A percentile compares a stretch with the other conserved stretches of the same genome.
Conservation (phyloP, 441 rosid genomes). For the Erysimum cheiri region DNA sequence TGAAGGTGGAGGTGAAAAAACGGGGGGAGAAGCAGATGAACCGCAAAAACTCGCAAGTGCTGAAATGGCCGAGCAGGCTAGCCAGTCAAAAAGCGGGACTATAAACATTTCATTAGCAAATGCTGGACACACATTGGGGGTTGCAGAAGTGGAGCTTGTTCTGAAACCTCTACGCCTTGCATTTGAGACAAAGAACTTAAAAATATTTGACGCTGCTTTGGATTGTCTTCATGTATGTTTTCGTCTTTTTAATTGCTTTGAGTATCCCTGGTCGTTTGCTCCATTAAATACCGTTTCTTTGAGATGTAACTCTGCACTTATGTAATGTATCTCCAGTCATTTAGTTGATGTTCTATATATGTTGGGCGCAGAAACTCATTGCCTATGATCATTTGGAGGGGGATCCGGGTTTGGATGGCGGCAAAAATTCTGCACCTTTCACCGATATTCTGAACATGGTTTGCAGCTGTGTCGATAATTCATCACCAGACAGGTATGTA, state of each 20-base stretch:
- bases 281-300: neutral
- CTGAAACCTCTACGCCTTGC: slow-evolving; percentile 92
- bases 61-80: slow-evolving; percentile 52
- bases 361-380: slow-evolving; percentile 80
- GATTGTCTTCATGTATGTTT: slow-evolving; percentile 97
- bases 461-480: slow-evolving; percentile 92
- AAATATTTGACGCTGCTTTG: slow-evolving; percentile 90
- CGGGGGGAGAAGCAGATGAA: slow-evolving; percentile 57
- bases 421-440: slow-evolving; percentile 81
- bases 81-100: slow-evolving; percentile 51
- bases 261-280: slow-evolving; percentile 16
- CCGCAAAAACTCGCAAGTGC: slow-evolving; percentile 44
- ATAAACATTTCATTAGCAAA: slow-evolving; percentile 74
- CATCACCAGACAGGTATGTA: slow-evolving; percentile 91
- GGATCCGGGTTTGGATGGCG: slow-evolving; percentile 96
- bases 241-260: slow-evolving; percentile 21
- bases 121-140: slow-evolving; percentile 90
- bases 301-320: slow-evolving; percentile 1
- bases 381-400: slow-evolving; percentile 99
- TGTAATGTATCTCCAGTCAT: slow-evolving; percentile 17
- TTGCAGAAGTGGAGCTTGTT: slow-evolving; percentile 85
- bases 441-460: slow-evolving; percentile 95
- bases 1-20: slow-evolving; percentile 59
- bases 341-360: slow-evolving; percentile 17
- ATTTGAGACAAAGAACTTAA: slow-evolving; percentile 90